Evolutionary conservation across 2,329 filamentous ascomycete species (phyloP).

Genomic region (Bipolaris bicolor): DNA sequence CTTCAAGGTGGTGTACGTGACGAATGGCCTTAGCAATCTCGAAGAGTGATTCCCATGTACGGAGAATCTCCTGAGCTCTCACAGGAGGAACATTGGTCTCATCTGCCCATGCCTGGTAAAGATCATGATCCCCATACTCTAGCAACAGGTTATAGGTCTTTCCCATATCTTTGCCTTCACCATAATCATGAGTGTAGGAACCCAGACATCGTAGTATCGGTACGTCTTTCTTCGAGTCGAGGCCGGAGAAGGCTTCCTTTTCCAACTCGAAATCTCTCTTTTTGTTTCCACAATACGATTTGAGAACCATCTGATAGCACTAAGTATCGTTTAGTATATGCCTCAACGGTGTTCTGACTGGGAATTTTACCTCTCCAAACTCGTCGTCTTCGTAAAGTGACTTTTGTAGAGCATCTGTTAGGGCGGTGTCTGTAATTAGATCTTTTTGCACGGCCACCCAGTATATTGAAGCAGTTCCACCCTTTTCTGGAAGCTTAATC

Average conservation of each 20-base stretch:
- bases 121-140: constrained; percentile 46
- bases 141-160: constrained; percentile 41
- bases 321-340: neutral
- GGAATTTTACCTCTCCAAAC: neutral
- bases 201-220: constrained; percentile 42
- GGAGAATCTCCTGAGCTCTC: constrained; percentile 31
- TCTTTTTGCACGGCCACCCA: neutral
- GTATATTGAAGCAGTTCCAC: neutral
- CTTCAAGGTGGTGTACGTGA: constrained; percentile 31
- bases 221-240: constrained; percentile 22
- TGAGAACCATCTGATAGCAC: constrained; percentile 41
- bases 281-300: constrained; percentile 29
- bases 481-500: neutral
- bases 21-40: constrained; percentile 39
- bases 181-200: constrained; percentile 25
- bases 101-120: constrained; percentile 38
- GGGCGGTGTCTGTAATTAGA: neutral
- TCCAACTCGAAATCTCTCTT: constrained; percentile 35
- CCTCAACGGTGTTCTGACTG: too few species aligned
- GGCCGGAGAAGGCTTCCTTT: constrained; percentile 34
- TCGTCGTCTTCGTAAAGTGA: neutral
- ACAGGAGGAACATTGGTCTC: constrained; percentile 34
- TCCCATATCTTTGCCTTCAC: neutral
- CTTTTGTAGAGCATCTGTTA: neutral
- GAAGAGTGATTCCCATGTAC: constrained; percentile 43